Evolutionary conservation across 257 asterid genomes (phyloP).

Genomic region (Scutellaria galericulata): DNA sequence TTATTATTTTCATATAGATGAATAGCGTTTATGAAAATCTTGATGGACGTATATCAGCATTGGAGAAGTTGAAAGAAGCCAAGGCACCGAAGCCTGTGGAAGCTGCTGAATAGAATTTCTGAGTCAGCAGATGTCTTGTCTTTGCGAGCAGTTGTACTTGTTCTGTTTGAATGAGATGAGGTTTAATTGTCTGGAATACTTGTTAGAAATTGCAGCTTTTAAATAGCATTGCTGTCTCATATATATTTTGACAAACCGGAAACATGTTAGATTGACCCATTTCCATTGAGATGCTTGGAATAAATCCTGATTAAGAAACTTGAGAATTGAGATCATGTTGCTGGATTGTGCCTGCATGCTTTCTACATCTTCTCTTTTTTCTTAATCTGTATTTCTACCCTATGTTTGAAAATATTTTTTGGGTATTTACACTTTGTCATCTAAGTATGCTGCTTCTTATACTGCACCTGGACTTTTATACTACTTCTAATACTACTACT

Average conservation of each 20-base stretch:
- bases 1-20: conserved; percentile 43
- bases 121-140: conserved; percentile 19
- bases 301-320: conserved; percentile 21
- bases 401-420: too few relatives aligned
- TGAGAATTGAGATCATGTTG: too few relatives aligned
- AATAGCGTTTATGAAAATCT: conserved; percentile 58
- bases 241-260: conserved; percentile 10
- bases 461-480: too few relatives aligned
- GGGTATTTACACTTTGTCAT: too few relatives aligned
- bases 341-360: too few relatives aligned
- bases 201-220: conserved; percentile 16
- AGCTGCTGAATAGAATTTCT: conserved; percentile 54
- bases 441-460: too few relatives aligned
- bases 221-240: conserved; percentile 16
- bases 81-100: conserved; percentile 65
- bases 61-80: conserved; percentile 69
- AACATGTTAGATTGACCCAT: conserved; percentile 12
- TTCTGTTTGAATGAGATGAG: conserved; percentile 30
- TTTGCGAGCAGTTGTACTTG: conserved; percentile 27
- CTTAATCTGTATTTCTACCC: too few relatives aligned
- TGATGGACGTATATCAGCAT: conserved; percentile 64
- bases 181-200: conserved; percentile 22
- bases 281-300: conserved; percentile 30
- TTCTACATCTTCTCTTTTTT: too few relatives aligned
- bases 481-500: too few relatives aligned